A percentile compares a stretch with the other conserved stretches of the same genome.
These are phyloP conservation scores for Cicer arietinum DNA, from an alignment of 306 rosid genomes.

Conservation along the genomic window DNA sequence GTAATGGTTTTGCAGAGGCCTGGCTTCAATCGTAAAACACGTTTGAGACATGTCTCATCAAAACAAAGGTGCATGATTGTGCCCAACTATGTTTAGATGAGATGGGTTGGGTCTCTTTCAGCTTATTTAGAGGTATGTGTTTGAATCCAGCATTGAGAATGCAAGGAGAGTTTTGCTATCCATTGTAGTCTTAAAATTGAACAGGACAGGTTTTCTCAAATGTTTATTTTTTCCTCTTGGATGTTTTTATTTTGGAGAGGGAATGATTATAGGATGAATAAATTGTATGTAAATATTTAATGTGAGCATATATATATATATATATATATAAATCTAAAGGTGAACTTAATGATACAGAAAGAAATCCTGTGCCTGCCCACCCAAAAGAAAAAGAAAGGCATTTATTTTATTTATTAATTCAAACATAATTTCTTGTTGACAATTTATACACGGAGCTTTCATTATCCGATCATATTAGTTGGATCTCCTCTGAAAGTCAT, in stretches of 20 bases:
- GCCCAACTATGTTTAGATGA: too few species aligned
- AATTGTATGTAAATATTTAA: neutral
- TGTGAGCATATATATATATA: neutral
- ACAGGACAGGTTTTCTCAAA: constrained; percentile 40
- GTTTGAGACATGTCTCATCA: constrained; percentile 79
- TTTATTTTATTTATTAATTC: neutral
- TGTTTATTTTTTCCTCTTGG: neutral
- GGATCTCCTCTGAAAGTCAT: constrained; percentile 39
- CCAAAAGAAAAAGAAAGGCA: constrained; percentile 12
- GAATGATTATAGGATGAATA: neutral
- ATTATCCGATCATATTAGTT: constrained; percentile 52
- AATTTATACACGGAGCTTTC: constrained; percentile 39
- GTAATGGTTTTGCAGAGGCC: constrained; percentile 19
- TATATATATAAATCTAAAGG: neutral
- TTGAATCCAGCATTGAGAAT: too few species aligned
- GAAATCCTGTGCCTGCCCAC: constrained; percentile 9
- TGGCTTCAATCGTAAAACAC: constrained; percentile 64
- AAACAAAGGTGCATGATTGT: constrained; percentile 42
- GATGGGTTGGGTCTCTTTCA: too few species aligned
- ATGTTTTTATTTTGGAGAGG: neutral
- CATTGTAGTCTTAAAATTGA: constrained; percentile 6
- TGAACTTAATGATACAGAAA: constrained; percentile 29
- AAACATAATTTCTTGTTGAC: constrained; percentile 45
- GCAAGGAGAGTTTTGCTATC: too few species aligned
- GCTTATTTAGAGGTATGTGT: too few species aligned